Conservation (phyloP, 1,139 yeast species). For the Geotrichum bryndzae region DNA sequence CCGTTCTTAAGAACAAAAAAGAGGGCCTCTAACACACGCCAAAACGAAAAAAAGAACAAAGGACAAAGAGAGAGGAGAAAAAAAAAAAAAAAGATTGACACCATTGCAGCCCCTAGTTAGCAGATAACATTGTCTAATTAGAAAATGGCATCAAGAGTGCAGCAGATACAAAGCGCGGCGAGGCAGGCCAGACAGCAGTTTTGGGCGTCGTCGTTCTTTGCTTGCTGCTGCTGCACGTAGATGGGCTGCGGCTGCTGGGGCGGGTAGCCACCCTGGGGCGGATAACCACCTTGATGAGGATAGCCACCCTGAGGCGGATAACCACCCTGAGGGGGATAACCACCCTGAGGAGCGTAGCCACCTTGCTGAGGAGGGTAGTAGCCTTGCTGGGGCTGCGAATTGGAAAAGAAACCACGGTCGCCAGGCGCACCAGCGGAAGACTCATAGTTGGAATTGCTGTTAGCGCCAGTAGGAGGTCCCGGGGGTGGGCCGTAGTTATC, state of each 20-base stretch:
- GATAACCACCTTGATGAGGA: constrained; percentile 25
- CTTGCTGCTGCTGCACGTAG: constrained; percentile 37
- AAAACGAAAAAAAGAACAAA: background rate
- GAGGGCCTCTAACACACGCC: background rate
- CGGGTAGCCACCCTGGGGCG: constrained; percentile 14
- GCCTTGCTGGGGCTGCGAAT: constrained; percentile 25
- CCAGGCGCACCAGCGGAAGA: background rate
- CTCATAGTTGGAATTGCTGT: background rate
- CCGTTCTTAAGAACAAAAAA: background rate
- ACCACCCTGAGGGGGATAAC: constrained; percentile 16
- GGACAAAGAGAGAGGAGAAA: background rate
- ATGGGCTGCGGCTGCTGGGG: constrained; percentile 37
- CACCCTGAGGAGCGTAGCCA: constrained; percentile 14
- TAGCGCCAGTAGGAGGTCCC: background rate
- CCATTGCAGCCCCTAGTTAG: background rate
- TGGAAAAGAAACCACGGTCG: background rate
- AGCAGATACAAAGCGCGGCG: constrained; percentile 39
- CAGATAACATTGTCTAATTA: background rate
- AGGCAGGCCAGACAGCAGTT: constrained; percentile 38
- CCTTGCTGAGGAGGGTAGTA: constrained; percentile 11
- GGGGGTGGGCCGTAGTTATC: background rate
- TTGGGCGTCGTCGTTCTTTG: constrained; percentile 22
- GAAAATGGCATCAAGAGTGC: constrained; percentile 29
- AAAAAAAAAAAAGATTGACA: background rate
- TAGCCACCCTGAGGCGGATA: constrained; percentile 16